Evolutionary conservation across 1,139 yeast genomes (phyloP), one percentile per base, ranked within the genome.

Genomic region (Arxiozyma heterogenica): DNA sequence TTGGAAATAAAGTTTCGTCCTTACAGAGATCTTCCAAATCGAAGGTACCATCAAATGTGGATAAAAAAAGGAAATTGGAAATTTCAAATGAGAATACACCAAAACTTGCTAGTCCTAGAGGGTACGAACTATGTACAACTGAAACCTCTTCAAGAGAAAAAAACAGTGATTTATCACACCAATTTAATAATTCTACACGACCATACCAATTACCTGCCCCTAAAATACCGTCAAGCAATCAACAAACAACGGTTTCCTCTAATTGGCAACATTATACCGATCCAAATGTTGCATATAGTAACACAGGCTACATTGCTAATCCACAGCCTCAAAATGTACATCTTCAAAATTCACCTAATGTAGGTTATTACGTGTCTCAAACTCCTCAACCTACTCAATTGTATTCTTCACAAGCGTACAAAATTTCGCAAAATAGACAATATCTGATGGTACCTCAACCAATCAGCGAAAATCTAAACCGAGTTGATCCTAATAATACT

Each of bases 31-130:
- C 47, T 17, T 42, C 47, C 20, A 20, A 41, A 15, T 17, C 42
- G 4, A 45, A 27, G 45, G 9, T 20, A 2, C 18, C 30, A 8
- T 11, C 22, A 15, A 45, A 46, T 41, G n/a, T 23, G 3, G 25
- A 46, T 41, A 60, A 59, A 49, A 61, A 55, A 42, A 54, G 61
- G 49, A 58, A 50, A 50, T 22, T 54, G 21, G 56, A 55, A n/a
- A 8, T 38, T 9, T 41, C 42, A 18, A 23, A 41, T 38, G 54
- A 55, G 18, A 18, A 39, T n/a, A 51, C 58, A 9, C 58, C 60
- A 3, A 41, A 52, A 22, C 41, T 55, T 22, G 53, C 57, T 45
- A 58, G 59, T 45, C 59, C 60, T 7, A 57, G 54, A 44, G 60
- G 58, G 9, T 59, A 57, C 49, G 50, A 55, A 41, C 47, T 57